These are phyloP conservation scores for Pascua guehoae DNA, from an alignment of 1,284 basidiomycete species.

Conservation along the genomic window DNA sequence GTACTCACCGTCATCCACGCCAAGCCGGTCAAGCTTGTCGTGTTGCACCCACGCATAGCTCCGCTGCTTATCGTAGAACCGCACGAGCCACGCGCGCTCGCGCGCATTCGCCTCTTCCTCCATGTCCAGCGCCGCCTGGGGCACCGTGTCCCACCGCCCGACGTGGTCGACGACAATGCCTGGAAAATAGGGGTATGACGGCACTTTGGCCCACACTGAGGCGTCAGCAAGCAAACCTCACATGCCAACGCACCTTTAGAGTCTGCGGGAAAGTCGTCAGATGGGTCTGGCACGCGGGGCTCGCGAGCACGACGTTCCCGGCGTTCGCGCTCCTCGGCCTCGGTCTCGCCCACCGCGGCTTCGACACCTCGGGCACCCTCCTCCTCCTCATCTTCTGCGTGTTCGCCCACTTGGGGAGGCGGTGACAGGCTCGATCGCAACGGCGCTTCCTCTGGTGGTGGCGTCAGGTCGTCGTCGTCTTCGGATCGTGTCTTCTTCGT, in stretches of 20 bases:
- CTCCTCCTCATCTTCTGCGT: too few species aligned
- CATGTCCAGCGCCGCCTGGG: conserved; percentile 51
- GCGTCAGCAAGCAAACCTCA: conserved; percentile 6
- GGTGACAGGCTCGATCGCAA: conserved; percentile 6
- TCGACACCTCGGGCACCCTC: background rate
- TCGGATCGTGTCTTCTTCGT: too few species aligned
- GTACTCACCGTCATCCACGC: conserved; percentile 52
- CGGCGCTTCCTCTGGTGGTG: too few species aligned
- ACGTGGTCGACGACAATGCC: conserved; percentile 45
- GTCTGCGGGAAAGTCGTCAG: conserved; percentile 31
- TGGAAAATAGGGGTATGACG: conserved; percentile 48
- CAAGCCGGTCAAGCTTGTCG: conserved; percentile 57
- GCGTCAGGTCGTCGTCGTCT: too few species aligned
- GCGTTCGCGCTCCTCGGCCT: background rate
- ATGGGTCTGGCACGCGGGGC: background rate
- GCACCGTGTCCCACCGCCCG: conserved; percentile 55
- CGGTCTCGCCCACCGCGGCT: background rate
- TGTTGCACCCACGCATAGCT: conserved; percentile 61
- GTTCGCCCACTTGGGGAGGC: background rate
- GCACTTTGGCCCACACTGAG: conserved; percentile 45
- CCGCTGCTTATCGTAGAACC: conserved; percentile 62
- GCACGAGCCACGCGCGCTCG: conserved; percentile 53
- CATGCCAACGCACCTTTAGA: conserved; percentile 34
- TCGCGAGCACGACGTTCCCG: too few species aligned
- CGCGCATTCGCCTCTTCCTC: conserved; percentile 36